Evolutionary conservation across 768 basidiomycete genomes (phyloP), one percentile per base, ranked within the genome.

Genomic region (Fibroporia radiculosa): DNA sequence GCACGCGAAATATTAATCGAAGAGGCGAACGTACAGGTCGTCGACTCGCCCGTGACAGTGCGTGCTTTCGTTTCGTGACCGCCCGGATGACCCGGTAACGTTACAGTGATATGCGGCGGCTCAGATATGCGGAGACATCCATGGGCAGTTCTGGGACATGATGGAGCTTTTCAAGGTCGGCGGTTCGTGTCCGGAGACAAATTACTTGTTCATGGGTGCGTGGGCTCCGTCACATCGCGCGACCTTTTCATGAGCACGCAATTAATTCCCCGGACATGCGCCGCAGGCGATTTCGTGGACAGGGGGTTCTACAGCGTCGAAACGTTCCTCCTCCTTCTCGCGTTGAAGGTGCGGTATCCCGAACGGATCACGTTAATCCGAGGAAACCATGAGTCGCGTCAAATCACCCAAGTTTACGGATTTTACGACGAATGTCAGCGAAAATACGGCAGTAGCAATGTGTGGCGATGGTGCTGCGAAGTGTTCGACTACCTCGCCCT

Each of bases 391-490:
- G 95, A 98, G 63, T 92, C 88, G 5, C 75, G 95, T 3, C 95
- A 97, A 61, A 97, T 98, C 55, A 98, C 95, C 0, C 95, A 98
- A 61, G 90, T 92, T 0, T 92, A 92, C 60, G 88, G 89, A 16
- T 91, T 91, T 58, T 91, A 89, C 64, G 95, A 98, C 65, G 95
- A 98, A 61, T 98, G 95, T 62, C 88, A 92, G 64, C 70, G 93
- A 27, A 98, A 98, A 63, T 98, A 96, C 57, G 93, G 93, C 3
- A 81, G 77, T 56, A 82, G 80, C 48, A 92, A 92, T 63, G 95
- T 98, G 44, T 97, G 95, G 93, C 68, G 95, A 52, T 96, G 92
- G 80, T 97, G 93, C 64, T 97, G 93, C 62, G 93, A 98, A 58
- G 93, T 98, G 7, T 99, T 99, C 55, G 95, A 98, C 62, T 97